Evolutionary conservation across 768 basidiomycete species (phyloP).

Genomic region (Serendipita sp.): DNA sequence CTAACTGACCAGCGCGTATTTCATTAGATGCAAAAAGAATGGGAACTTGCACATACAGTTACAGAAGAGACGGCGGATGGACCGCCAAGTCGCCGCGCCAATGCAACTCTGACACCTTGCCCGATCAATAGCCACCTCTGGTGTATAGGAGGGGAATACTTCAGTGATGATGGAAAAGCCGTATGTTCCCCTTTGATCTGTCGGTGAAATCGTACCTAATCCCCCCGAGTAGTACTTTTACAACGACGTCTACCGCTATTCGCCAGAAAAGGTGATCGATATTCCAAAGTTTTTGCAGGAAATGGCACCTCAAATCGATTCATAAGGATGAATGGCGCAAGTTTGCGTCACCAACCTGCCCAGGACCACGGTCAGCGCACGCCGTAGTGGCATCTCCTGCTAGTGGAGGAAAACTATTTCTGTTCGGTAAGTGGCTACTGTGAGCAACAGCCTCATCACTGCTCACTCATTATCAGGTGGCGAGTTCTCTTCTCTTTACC

Average conservation of each 20-base stretch:
- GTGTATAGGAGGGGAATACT: constrained; percentile 78
- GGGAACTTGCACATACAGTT: constrained; percentile 69
- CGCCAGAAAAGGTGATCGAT: constrained; percentile 51
- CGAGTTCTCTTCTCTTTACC: constrained; percentile 71
- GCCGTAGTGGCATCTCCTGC: constrained; percentile 56
- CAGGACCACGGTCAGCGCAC: constrained; percentile 78
- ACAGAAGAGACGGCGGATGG: constrained; percentile 73
- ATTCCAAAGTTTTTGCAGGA: neutral
- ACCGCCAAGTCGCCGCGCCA: constrained; percentile 68
- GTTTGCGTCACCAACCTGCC: constrained; percentile 69
- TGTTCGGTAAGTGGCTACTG: constrained; percentile 39
- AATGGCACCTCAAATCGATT: neutral
- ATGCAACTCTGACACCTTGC: constrained; percentile 65
- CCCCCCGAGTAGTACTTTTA: constrained; percentile 49
- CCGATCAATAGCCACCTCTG: constrained; percentile 69
- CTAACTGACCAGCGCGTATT: too few species aligned
- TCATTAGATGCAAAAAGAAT: constrained; percentile 57
- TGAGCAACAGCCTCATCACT: neutral
- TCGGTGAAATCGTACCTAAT: neutral
- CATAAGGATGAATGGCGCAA: constrained; percentile 72
- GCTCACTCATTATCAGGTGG: constrained; percentile 33
- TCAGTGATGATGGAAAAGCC: constrained; percentile 70
- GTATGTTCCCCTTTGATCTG: constrained; percentile 23
- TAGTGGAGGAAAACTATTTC: constrained; percentile 73
- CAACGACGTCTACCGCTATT: constrained; percentile 74